Base-by-base conservation (phyloP, 2,329 filamentous ascomycete species). In the Lasiodiplodia sp. region DNA sequence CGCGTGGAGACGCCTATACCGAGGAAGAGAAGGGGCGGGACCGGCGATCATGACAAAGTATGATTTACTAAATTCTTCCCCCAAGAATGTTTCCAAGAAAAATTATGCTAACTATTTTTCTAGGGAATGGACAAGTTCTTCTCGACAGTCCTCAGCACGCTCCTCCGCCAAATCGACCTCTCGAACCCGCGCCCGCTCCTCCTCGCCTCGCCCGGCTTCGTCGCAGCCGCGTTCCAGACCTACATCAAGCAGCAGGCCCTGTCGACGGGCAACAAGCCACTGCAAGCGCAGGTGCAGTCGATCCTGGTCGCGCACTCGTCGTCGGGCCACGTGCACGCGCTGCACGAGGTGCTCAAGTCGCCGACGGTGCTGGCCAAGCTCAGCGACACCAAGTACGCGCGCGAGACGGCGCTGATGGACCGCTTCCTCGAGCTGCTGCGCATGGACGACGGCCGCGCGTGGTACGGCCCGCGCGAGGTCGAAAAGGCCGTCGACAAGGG, bases 191-290 rank as follows among this genome's bases (percentile, higher is more conserved):
- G 90, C 18, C 93, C 94, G 0, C 82, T 98, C 14, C 84, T 99
- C 23, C 84, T 99, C 2, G 96, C 95, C 1, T 94, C 92, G 70
- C 95, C 96, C 0, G 96, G 95, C 0, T 99, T 97, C 78, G 89
- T 92, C 7, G 95, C 95, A 0, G 83, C 87, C 2, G 90, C 91
- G 23, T 97, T 99, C 77, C 90, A 92, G 67, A 88, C 90, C 51
- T 94, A 92, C 80, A 88, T 92, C 70, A 85, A 90, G 67, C 80
- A 82, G 0, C 83, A 85, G 63, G 88, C 88, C 8, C 87, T 90
- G 47, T 83, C 86, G 28, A 90, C 88, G 44, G 88, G 90, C 69
- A 92, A 96, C 78, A 96, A 95, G 79, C 82, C 87, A 0, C 84
- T 97, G 71, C 81, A 87, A 73, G 71, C 83, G 72, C 87, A 89